phyloP scores from a whole-genome alignment of 768 basidiomycete species.

The Suillus brevipes region DNA sequence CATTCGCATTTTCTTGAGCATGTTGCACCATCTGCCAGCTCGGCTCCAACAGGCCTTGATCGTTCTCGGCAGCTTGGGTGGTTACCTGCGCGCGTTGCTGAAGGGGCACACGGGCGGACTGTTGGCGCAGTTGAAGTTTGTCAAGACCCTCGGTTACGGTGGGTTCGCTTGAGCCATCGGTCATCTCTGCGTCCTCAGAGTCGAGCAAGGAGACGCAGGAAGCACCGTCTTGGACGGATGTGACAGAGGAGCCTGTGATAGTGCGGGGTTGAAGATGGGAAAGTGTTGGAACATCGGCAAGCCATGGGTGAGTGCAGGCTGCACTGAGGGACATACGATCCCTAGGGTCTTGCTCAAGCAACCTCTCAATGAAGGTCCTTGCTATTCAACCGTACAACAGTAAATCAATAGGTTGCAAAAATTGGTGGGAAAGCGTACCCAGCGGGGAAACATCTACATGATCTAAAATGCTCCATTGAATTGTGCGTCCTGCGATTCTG shows the following conservation, averaged over 20 bases:
- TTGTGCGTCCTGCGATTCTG: slow-evolving; percentile 54
- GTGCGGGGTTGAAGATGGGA: not conserved
- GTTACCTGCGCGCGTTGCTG: slow-evolving; percentile 52
- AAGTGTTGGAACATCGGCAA: slow-evolving; percentile 30
- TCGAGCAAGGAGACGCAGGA: not conserved
- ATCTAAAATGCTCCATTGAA: slow-evolving; percentile 61
- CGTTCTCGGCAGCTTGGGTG: slow-evolving; percentile 44
- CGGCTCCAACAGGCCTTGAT: slow-evolving; percentile 47
- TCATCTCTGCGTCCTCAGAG: slow-evolving; percentile 18
- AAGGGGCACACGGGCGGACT: slow-evolving; percentile 28
- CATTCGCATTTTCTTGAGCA: slow-evolving; percentile 21
- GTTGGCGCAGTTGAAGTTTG: slow-evolving; percentile 34
- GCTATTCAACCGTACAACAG: slow-evolving; percentile 46
- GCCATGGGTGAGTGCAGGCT: slow-evolving; percentile 79
- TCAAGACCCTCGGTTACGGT: slow-evolving; percentile 34
- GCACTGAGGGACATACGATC: slow-evolving; percentile 69
- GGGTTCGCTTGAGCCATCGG: slow-evolving; percentile 19
- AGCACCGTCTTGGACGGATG: slow-evolving; percentile 22
- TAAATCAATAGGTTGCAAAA: slow-evolving; percentile 4
- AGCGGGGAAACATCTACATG: slow-evolving; percentile 39
- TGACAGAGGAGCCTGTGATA: slow-evolving; percentile 20
- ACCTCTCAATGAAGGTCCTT: slow-evolving; percentile 60
- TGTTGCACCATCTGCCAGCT: slow-evolving; percentile 55
- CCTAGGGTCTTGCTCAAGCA: slow-evolving; percentile 66
- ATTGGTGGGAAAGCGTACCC: slow-evolving; percentile 39